phyloP scores from a whole-genome alignment of 768 basidiomycete genomes.

The Podaxis pistillaris region DNA sequence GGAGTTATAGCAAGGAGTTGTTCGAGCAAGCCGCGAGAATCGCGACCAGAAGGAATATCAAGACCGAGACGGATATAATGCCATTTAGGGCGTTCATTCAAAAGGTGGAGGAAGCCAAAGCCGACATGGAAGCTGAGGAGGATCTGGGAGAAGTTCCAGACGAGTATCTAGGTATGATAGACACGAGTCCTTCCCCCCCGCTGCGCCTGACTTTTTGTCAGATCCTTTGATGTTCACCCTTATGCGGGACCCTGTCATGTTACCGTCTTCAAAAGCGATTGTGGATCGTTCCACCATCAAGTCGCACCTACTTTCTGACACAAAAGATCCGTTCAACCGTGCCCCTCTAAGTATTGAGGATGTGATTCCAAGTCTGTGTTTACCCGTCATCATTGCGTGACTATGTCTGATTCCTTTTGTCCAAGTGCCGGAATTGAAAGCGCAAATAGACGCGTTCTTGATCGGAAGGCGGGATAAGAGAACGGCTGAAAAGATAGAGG shows the following conservation, averaged over 20 bases:
- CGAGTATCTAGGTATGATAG: constrained; percentile 79
- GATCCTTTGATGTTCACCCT: constrained; percentile 89
- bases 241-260: constrained; percentile 92
- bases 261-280: constrained; percentile 78
- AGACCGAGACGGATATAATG: constrained; percentile 75
- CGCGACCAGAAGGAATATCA: constrained; percentile 60
- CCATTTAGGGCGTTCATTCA: constrained; percentile 66
- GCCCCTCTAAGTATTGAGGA: constrained; percentile 77
- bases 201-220: constrained; percentile 26
- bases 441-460: constrained; percentile 71
- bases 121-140: constrained; percentile 82
- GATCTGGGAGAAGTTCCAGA: constrained; percentile 93
- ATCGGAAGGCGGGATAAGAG: constrained; percentile 50
- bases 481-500: constrained; percentile 16
- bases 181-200: constrained; percentile 7
- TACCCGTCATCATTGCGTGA: not conserved
- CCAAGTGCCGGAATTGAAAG: constrained; percentile 71
- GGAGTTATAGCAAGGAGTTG: constrained; percentile 82
- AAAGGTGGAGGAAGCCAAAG: constrained; percentile 82
- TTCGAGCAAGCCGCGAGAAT: constrained; percentile 79
- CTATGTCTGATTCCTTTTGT: constrained; percentile 6
- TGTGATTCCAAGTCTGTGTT: constrained; percentile 64
- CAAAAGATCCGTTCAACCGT: constrained; percentile 95
- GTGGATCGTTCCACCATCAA: constrained; percentile 94
- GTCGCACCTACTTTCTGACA: constrained; percentile 87